These are phyloP conservation scores for Kwoniella dejecticola DNA, from an alignment of 768 basidiomycete genomes.

Conservation along the genomic window DNA sequence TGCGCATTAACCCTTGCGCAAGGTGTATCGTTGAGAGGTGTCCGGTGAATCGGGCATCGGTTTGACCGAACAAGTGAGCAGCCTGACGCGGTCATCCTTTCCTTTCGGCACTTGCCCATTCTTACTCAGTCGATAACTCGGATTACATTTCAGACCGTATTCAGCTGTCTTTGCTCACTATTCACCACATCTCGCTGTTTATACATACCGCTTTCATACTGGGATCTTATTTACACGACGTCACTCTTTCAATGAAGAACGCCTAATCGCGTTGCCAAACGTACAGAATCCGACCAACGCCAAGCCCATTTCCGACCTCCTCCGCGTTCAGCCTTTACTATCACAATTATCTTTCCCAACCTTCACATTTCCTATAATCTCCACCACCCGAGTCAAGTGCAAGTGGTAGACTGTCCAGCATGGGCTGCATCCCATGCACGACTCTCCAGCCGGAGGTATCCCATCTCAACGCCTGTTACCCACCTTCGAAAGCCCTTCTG, in stretches of 20 bases:
- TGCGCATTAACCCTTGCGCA: too few species aligned
- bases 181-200: not conserved
- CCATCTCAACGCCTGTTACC: conserved; percentile 83
- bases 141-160: conserved; percentile 1
- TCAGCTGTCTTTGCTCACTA: not conserved
- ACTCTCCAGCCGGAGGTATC: conserved; percentile 32
- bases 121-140: not conserved
- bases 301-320: not conserved
- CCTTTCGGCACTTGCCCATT: not conserved
- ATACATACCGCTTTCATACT: too few species aligned
- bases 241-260: too few species aligned
- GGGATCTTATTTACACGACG: too few species aligned
- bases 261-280: too few species aligned
- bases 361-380: not conserved
- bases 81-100: not conserved
- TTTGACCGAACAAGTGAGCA: too few species aligned
- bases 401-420: not conserved
- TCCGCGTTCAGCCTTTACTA: too few species aligned
- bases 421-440: conserved; percentile 24
- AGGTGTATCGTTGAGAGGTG: too few species aligned
- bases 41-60: too few species aligned
- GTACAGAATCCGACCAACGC: not conserved
- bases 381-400: not conserved
- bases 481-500: conserved; percentile 70
- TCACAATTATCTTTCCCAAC: not conserved